A percentile compares a stretch with the other conserved stretches of the same genome.
Conservation (phyloP, 2,329 filamentous ascomycete species). For the Trichoderma citrinoviride region DNA sequence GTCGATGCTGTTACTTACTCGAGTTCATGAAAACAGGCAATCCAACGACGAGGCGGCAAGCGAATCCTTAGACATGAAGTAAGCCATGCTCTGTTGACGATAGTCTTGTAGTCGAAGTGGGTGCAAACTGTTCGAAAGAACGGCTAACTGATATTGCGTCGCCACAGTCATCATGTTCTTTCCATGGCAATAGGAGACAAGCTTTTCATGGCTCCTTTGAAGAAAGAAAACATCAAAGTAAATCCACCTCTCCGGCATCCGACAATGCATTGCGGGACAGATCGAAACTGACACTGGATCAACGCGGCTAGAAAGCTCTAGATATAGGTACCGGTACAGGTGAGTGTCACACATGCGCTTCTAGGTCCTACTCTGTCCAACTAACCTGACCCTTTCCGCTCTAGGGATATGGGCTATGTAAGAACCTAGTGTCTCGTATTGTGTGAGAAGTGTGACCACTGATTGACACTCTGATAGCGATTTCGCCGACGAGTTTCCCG, state of each 20-base stretch:
- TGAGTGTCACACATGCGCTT: not conserved
- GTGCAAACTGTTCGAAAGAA: not conserved
- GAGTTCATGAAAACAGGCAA: not conserved
- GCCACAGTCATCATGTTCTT: slow-evolving; percentile 24
- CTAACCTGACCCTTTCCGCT: not conserved
- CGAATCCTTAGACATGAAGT: slow-evolving; percentile 24
- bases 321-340: slow-evolving; percentile 32
- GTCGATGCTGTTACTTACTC: not conserved
- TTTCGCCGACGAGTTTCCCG: slow-evolving; percentile 43
- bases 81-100: not conserved
- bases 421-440: not conserved
- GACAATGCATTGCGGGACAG: too few relatives aligned
- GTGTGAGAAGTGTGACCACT: slow-evolving; percentile 25
- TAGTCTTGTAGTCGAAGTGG: not conserved
- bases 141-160: not conserved
- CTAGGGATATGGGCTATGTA: slow-evolving; percentile 23
- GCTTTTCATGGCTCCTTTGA: slow-evolving; percentile 27
- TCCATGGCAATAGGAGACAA: slow-evolving; percentile 32
- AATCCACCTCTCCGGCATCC: not conserved
- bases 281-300: not conserved
- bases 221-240: slow-evolving; percentile 16
- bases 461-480: slow-evolving; percentile 51
- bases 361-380: not conserved
- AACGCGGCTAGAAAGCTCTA: slow-evolving; percentile 28
- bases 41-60: slow-evolving; percentile 29